Percentiles rank a stretch among this genome's conserved stretches.
These are phyloP conservation scores for Marasmius sp. DNA, from an alignment of 1,284 basidiomycete species.

Conservation along the genomic window DNA sequence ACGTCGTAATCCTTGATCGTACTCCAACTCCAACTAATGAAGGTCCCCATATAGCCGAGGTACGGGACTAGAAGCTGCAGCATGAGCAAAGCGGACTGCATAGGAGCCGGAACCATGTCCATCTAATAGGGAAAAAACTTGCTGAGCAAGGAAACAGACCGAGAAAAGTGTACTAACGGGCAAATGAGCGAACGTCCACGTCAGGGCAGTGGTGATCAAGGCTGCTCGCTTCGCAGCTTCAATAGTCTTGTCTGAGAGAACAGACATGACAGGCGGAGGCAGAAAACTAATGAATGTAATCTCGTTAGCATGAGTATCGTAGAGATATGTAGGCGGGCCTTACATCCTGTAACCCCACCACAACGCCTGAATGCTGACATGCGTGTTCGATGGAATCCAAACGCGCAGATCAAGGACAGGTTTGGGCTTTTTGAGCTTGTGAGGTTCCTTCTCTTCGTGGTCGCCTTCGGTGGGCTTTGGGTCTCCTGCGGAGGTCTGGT, in stretches of 20 bases:
- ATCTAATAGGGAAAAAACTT: not conserved
- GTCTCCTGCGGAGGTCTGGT: too few relatives aligned
- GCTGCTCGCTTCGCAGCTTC: constrained; percentile 73
- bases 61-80: constrained; percentile 67
- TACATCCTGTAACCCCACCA: constrained; percentile 86
- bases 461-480: not conserved
- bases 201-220: constrained; percentile 67
- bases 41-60: constrained; percentile 72
- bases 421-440: not conserved
- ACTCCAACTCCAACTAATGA: constrained; percentile 83
- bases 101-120: constrained; percentile 51
- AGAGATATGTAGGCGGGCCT: constrained; percentile 23
- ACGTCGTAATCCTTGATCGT: constrained; percentile 72
- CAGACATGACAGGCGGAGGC: constrained; percentile 65
- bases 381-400: constrained; percentile 70
- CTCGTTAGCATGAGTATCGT: not conserved
- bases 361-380: constrained; percentile 67
- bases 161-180: constrained; percentile 34
- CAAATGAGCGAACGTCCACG: constrained; percentile 68
- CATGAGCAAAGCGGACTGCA: constrained; percentile 58
- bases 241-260: constrained; percentile 61
- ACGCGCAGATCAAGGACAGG: not conserved
- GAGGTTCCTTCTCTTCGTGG: constrained; percentile 1
- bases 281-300: constrained; percentile 42
- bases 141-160: not conserved